Evolutionary conservation across 345 rosid species (phyloP), one percentile per base, ranked within the genome.

Genomic region (Populus deltoides): DNA sequence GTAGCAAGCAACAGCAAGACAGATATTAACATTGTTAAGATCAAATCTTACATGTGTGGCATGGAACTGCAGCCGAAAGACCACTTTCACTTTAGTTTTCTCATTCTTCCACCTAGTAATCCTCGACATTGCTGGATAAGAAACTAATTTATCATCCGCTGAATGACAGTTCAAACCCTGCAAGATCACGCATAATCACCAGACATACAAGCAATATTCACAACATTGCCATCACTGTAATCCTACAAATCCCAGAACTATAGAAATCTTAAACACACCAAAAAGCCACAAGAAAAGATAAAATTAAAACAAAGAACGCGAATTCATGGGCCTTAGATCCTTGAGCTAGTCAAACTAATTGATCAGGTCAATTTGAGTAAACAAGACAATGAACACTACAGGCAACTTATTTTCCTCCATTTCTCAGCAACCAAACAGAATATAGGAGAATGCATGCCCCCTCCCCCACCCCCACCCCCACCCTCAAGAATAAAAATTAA

Each of bases 41-140:
- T 22, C 33, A 77, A 78, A 87, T 59, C 97, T 86, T 91, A 95
- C 99, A 86, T 95, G 94, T 12, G 97, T 95, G 75, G 99, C 98
- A 79, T 95, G 97, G 79, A 95, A 95, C 75, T 93, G 99, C 62
- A 95, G 88, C 49, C 99, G 91, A 82, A 95, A 95, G 73, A 95
- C 99, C 53, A 95, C 97, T 87, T 95, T 95, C 43, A 89, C 90
- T 91, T 95, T 95, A 59, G 93, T 91, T 88, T 95, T 95, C 90
- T 95, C 99, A 70, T 87, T 82, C 86, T 90, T 92, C 99, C 97
- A 93, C 89, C 84, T 93, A 7, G 93, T 74, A 61, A 87, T 74
- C 85, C 97, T 93, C 79, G 98, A 95, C 99, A 95, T 95, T 78
- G 55, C 88, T 82, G 73, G 17, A 69, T 12, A 45, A 55, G 71